Base-by-base conservation (phyloP, 257 asterid genomes). In the Nicotiana sylvestris region DNA sequence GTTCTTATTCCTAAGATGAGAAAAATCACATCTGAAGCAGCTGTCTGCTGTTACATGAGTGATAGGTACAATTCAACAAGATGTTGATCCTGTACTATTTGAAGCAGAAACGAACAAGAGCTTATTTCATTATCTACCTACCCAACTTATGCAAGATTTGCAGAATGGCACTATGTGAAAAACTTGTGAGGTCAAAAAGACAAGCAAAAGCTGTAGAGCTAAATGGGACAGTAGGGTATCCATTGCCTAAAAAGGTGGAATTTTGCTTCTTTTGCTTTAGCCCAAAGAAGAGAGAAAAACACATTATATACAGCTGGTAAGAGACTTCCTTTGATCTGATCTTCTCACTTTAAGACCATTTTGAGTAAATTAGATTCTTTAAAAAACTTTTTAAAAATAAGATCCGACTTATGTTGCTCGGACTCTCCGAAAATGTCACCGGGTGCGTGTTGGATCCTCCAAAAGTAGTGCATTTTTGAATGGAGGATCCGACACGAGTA, bases 181-280 rank as follows among this genome's bases (percentile, higher is more conserved):
- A 65, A 65, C 83, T 49, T 65, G 83, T 43, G 25, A 65, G 35
- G 61, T 60, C 18, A 79, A 79, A 65, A 65, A 61, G 82, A 79
- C 43, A 15, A 79, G 9, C 39, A 61, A 79, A 21, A 49, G 62
- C 82, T 65, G 17, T 61, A 49, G 72, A 61, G 46, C 29, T 21
- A 33, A 29, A 60, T 79, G 6, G 5, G 58, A 32, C 76, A 79
- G 61, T 60, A 79, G 76, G 82, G 56, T 3, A 11, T 65, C 74
- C 66, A 2, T 79, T 62, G 76, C 37, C 76, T 25, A 79, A 60
- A 79, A 57, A 51, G 30, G 80, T 49, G 62, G 13, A n/a, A 49
- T 46, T 27, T 72, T 49, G 8, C 51, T 74, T 74, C 62, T 74
- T 74, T 74, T 49, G 80, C 80, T 27, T 72, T 27, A 56, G 43